phyloP scores from a whole-genome alignment of 495 filamentous ascomycete genomes.

The Rhypophila decipiens region DNA sequence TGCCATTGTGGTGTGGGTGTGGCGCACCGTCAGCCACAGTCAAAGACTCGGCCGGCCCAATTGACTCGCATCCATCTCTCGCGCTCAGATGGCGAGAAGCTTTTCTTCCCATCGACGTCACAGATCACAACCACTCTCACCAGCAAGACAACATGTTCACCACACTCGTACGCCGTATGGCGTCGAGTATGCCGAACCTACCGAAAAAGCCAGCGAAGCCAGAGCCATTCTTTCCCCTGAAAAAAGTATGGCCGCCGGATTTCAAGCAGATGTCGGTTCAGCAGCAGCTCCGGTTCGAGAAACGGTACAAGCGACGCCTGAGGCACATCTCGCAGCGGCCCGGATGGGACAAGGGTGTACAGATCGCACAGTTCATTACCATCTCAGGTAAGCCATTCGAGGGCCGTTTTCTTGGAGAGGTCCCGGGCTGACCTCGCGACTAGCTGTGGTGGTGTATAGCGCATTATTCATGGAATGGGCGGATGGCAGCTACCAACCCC shows the following conservation, averaged over 20 bases:
- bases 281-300: conserved; percentile 82
- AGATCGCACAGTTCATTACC: conserved; percentile 61
- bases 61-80: neutral
- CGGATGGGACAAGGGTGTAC: conserved; percentile 63
- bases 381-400: conserved; percentile 58
- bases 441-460: conserved; percentile 65
- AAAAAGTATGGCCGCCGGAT: conserved; percentile 88
- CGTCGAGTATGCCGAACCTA: conserved; percentile 9
- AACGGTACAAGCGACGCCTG: conserved; percentile 61
- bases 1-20: neutral
- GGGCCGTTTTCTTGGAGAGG: conserved; percentile 2
- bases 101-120: neutral
- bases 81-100: neutral
- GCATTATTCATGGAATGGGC: conserved; percentile 77
- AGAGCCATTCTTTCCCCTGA: conserved; percentile 50
- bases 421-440: neutral
- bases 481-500: conserved; percentile 48
- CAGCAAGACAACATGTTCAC: conserved; percentile 40
- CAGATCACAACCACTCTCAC: neutral
- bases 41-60: too few species aligned
- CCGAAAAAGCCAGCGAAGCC: neutral
- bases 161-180: conserved; percentile 34
- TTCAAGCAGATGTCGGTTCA: conserved; percentile 71
- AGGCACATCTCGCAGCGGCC: conserved; percentile 70
- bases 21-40: conserved; percentile 1